These are phyloP conservation scores for Sutorius eximius DNA, from an alignment of 1,284 basidiomycete species.

Conservation along the genomic window DNA sequence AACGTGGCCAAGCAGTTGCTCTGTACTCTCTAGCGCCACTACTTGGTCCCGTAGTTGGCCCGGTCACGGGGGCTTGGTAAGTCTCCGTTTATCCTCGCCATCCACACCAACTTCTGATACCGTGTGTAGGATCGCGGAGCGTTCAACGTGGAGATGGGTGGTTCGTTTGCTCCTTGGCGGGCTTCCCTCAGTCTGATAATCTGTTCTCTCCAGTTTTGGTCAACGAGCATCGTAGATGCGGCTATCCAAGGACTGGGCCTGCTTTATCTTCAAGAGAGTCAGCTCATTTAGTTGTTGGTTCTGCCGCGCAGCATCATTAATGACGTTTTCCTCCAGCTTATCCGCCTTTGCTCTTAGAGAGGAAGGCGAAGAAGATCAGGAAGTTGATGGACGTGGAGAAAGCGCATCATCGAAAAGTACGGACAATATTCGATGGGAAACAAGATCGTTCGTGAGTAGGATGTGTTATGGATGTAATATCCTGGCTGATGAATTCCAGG, in stretches of 20 bases:
- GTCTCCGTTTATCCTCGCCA: slow-evolving; percentile 1
- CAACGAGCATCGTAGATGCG: slow-evolving; percentile 55
- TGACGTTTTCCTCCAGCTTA: slow-evolving; percentile 43
- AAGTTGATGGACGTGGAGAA: slow-evolving; percentile 48
- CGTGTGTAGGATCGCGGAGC: slow-evolving; percentile 50
- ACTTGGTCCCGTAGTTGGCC: slow-evolving; percentile 63
- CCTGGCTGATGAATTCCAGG: slow-evolving; percentile 11
- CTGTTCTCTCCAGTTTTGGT: slow-evolving; percentile 51
- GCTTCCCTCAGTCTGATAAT: background rate
- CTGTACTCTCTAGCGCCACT: slow-evolving; percentile 64
- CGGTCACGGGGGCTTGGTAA: slow-evolving; percentile 61
- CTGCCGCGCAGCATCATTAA: background rate
- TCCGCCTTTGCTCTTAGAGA: slow-evolving; percentile 59
- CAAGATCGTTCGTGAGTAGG: slow-evolving; percentile 44
- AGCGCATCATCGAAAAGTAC: slow-evolving; percentile 35
- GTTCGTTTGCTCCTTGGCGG: slow-evolving; percentile 33
- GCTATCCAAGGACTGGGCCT: slow-evolving; percentile 54
- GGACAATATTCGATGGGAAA: slow-evolving; percentile 46
- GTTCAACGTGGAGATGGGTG: slow-evolving; percentile 67
- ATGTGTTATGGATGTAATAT: background rate
- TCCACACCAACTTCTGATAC: background rate
- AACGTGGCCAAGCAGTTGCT: slow-evolving; percentile 67
- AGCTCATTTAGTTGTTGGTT: background rate
- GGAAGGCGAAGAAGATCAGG: slow-evolving; percentile 54
- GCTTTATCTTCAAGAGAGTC: slow-evolving; percentile 65